These are phyloP conservation scores for Penicillium glabrum DNA, from an alignment of 2,329 filamentous ascomycete genomes.

Conservation along the genomic window DNA sequence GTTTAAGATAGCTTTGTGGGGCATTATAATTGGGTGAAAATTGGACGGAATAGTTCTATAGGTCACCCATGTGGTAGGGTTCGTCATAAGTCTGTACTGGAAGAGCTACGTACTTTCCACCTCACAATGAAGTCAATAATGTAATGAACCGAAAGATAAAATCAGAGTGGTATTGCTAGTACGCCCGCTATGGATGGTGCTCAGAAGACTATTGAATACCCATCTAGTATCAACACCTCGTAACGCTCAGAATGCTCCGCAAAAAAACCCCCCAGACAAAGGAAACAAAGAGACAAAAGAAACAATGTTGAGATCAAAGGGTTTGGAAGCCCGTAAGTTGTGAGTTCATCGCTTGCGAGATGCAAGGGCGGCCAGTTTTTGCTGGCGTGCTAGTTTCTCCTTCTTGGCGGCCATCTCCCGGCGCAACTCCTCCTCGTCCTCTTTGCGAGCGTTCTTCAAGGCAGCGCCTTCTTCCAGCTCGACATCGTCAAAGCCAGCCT, in stretches of 20 bases:
- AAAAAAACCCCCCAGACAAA: conserved; percentile 9
- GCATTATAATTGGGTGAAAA: no score
- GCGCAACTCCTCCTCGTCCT: conserved; percentile 49
- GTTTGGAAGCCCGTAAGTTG: conserved; percentile 11
- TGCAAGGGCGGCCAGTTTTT: conserved; percentile 41
- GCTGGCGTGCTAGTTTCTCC: conserved; percentile 48
- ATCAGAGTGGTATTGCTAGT: conserved; percentile 20
- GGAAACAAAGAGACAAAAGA: conserved; percentile 8
- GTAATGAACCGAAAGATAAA: neutral
- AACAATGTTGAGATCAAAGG: conserved; percentile 1
- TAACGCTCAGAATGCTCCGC: conserved; percentile 35
- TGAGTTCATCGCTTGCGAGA: conserved; percentile 31
- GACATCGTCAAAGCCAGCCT: conserved; percentile 49
- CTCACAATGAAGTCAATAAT: neutral
- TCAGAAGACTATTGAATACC: neutral
- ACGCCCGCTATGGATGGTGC: conserved; percentile 20
- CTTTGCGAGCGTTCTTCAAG: conserved; percentile 40
- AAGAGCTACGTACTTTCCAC: no score
- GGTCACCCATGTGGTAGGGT: no score
- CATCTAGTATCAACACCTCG: conserved; percentile 3
- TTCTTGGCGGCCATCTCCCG: conserved; percentile 46
- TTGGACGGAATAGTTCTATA: no score
- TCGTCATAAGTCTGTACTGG: no score
- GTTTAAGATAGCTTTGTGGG: no score
- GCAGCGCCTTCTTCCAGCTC: conserved; percentile 47